Conservation (phyloP, 306 rosid genomes). For the Castanopsis chinensis region DNA sequence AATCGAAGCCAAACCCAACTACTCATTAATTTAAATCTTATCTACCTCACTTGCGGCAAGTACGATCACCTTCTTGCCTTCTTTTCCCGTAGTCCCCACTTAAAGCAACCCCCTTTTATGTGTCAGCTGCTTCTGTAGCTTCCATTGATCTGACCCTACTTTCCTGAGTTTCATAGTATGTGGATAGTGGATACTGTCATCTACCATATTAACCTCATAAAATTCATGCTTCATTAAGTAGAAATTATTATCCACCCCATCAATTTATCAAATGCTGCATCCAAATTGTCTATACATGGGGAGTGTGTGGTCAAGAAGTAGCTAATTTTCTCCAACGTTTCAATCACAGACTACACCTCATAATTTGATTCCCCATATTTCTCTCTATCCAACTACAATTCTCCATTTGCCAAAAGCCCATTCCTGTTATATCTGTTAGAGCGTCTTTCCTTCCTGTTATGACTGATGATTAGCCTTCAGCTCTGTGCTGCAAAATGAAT, state of each 20-base stretch:
- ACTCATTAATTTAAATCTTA: neutral
- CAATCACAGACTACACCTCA: neutral
- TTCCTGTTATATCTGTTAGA: neutral
- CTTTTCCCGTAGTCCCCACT: neutral
- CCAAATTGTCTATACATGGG: neutral
- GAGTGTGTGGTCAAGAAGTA: neutral
- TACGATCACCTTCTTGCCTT: neutral
- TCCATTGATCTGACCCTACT: neutral
- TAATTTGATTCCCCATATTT: neutral
- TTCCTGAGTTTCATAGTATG: neutral
- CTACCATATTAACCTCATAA: neutral
- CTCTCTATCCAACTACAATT: neutral
- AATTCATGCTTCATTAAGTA: neutral
- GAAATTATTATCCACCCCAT: neutral
- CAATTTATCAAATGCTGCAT: neutral
- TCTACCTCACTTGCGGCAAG: neutral
- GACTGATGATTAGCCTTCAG: neutral
- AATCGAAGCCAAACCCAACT: neutral
- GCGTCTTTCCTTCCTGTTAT: neutral
- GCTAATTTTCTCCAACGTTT: neutral
- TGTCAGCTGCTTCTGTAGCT: neutral
- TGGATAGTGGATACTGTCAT: neutral
- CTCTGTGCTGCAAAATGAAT: no score
- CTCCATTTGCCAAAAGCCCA: neutral
- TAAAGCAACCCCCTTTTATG: neutral